Conservation (phyloP, 257 asterid genomes). For the Mitragyna speciosa region DNA sequence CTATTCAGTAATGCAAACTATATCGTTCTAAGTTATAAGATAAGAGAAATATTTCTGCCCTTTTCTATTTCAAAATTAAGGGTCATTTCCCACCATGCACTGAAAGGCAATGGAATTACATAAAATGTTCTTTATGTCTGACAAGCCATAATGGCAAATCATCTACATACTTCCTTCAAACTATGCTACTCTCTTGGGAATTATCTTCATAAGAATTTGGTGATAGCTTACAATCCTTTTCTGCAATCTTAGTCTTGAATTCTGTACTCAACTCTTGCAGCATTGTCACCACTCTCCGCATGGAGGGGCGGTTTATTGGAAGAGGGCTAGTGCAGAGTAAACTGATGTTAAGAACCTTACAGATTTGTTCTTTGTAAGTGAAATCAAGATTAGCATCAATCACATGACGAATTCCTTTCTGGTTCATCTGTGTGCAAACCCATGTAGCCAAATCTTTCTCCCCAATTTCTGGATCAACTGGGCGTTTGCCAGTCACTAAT, state of each 20-base stretch:
- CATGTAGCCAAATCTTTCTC: constrained; percentile 57
- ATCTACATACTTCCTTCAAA: neutral
- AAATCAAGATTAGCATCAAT: constrained; percentile 52
- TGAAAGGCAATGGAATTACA: neutral
- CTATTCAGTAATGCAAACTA: neutral
- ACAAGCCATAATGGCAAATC: neutral
- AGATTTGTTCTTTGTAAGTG: constrained; percentile 36
- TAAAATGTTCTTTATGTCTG: no score
- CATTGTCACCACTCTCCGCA: constrained; percentile 68
- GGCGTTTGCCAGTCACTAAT: constrained; percentile 62
- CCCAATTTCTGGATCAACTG: constrained; percentile 45
- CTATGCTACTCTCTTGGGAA: neutral
- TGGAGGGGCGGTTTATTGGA: constrained; percentile 73
- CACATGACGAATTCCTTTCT: constrained; percentile 43
- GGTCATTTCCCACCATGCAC: neutral
- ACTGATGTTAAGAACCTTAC: constrained; percentile 53
- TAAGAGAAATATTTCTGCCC: neutral
- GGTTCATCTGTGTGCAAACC: constrained; percentile 42
- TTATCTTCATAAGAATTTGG: neutral
- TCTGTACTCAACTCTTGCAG: constrained; percentile 38
- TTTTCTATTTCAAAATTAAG: neutral
- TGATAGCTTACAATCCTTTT: neutral
- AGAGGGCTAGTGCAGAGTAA: constrained; percentile 50
- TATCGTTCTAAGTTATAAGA: neutral
- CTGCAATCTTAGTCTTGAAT: neutral